Conservation (phyloP, 305 asterid species). For the Petunia hybrid region DNA sequence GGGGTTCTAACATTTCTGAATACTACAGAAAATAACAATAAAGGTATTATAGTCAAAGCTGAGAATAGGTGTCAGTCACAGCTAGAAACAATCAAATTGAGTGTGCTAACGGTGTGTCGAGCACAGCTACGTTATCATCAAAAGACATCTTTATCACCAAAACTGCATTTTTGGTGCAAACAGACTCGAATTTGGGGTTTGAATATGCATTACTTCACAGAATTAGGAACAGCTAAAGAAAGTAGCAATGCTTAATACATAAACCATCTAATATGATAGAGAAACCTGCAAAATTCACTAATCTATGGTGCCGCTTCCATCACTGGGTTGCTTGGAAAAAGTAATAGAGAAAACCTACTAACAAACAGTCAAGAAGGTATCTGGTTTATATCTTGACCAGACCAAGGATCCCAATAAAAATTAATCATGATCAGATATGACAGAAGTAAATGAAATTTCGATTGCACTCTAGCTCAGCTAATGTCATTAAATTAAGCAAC, state of each 20-base stretch:
- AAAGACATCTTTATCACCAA: neutral
- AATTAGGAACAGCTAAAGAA: neutral
- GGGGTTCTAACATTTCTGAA: neutral
- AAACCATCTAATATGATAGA: neutral
- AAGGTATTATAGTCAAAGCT: neutral
- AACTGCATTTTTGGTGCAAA: neutral
- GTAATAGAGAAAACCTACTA: neutral
- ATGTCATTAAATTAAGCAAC: neutral
- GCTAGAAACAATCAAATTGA: neutral
- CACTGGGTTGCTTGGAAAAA: neutral
- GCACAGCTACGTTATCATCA: slow-evolving; percentile 1
- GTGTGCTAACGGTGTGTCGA: neutral
- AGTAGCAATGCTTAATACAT: neutral
- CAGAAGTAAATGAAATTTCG: slow-evolving; percentile 1
- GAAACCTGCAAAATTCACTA: neutral
- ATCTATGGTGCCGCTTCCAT: neutral
- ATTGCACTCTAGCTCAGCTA: slow-evolving; percentile 9
- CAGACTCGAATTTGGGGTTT: neutral
- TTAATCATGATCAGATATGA: neutral
- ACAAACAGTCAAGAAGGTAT: slow-evolving; percentile 10
- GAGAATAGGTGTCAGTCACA: neutral
- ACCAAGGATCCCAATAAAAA: slow-evolving; percentile 23
- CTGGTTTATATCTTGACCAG: slow-evolving; percentile 11
- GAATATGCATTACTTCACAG: neutral
- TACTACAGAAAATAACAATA: neutral